Evolutionary conservation across 768 basidiomycete genomes (phyloP).

Genomic region (Asterophora lycoperdoides): DNA sequence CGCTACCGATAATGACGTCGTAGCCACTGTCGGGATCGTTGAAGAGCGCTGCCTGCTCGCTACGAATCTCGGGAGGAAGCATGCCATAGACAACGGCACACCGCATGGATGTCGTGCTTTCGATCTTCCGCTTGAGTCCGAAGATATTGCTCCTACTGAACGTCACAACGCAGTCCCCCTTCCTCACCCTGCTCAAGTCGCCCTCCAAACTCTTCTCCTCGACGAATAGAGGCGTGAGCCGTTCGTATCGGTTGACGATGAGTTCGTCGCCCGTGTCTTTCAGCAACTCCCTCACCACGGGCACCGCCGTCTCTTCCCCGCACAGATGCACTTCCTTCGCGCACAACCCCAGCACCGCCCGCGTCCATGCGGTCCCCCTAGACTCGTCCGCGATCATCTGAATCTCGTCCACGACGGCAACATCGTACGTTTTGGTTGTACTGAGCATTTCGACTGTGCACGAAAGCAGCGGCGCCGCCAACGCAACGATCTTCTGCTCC

Average conservation of each 20-base stretch:
- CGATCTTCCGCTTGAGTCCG: constrained; percentile 64
- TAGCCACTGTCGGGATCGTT: constrained; percentile 81
- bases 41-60: constrained; percentile 89
- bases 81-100: constrained; percentile 94
- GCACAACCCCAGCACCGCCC: constrained; percentile 67
- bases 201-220: constrained; percentile 59
- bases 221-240: constrained; percentile 79
- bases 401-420: constrained; percentile 95
- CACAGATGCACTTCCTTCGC: constrained; percentile 91
- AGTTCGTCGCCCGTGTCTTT: constrained; percentile 78
- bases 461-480: constrained; percentile 53
- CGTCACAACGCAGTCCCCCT: constrained; percentile 89
- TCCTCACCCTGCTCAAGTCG: constrained; percentile 55
- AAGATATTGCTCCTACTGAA: constrained; percentile 81
- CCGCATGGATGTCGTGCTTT: constrained; percentile 63
- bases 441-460: constrained; percentile 95
- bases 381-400: constrained; percentile 85
- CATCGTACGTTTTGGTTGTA: constrained; percentile 44
- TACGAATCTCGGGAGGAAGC: constrained; percentile 86
- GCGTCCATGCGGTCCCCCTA: constrained; percentile 81
- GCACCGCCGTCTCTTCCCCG: constrained; percentile 90
- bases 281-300: constrained; percentile 67
- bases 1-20: constrained; percentile 89
- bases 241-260: constrained; percentile 75
- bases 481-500: constrained; percentile 69